Evolutionary conservation across 2,329 filamentous ascomycete species (phyloP).

Genomic region (Graphilbum fragrans): DNA sequence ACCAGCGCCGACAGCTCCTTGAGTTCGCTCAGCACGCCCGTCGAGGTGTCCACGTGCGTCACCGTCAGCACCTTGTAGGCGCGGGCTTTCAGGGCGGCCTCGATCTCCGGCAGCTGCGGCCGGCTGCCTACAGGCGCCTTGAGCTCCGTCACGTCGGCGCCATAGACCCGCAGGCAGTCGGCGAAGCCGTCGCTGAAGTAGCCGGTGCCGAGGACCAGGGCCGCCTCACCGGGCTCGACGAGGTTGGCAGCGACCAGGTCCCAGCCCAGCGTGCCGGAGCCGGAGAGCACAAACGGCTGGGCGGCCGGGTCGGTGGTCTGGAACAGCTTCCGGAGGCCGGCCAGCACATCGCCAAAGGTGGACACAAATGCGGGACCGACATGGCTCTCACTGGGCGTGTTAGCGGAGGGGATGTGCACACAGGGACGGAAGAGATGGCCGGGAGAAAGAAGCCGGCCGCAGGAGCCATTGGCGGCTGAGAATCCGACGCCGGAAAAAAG

Average conservation of each 20-base stretch:
- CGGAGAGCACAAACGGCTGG: constrained; percentile 87
- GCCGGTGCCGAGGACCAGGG: constrained; percentile 84
- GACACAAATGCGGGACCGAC: constrained; percentile 82
- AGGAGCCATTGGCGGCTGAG: neutral
- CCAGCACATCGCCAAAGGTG: constrained; percentile 79
- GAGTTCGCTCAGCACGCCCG: constrained; percentile 86
- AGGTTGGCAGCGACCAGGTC: constrained; percentile 92
- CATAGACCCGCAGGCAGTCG: constrained; percentile 84
- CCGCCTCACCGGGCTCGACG: constrained; percentile 78
- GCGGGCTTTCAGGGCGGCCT: constrained; percentile 79
- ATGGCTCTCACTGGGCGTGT: constrained; percentile 66
- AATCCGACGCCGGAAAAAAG: neutral
- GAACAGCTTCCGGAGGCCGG: constrained; percentile 85
- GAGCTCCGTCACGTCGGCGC: constrained; percentile 78
- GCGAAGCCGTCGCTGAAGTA: constrained; percentile 96
- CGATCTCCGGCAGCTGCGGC: constrained; percentile 76
- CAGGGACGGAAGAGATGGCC: neutral
- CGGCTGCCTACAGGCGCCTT: constrained; percentile 81
- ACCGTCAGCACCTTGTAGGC: constrained; percentile 90
- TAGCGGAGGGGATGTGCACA: neutral
- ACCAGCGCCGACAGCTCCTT: constrained; percentile 74
- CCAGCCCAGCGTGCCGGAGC: constrained; percentile 93
- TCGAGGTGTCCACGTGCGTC: constrained; percentile 95
- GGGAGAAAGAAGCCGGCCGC: neutral
- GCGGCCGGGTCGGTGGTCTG: constrained; percentile 71